Percentiles rank a stretch among this genome's conserved stretches.
phyloP scores from a whole-genome alignment of 1,284 basidiomycete genomes.

The Pseudozyma sp. region DNA sequence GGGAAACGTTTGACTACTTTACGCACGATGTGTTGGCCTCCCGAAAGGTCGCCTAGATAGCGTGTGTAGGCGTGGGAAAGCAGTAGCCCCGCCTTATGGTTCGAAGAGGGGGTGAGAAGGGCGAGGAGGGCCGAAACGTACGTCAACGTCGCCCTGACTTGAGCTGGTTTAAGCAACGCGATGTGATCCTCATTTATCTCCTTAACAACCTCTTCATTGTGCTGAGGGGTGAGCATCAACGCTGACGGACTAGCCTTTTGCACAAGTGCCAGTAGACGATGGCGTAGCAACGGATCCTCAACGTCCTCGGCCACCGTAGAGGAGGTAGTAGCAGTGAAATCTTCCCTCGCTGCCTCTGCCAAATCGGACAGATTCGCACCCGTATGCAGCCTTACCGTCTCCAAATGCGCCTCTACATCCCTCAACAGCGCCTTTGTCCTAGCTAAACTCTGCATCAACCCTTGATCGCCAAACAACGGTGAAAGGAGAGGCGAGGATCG shows the following conservation, averaged over 20 bases:
- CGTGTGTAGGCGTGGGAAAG: constrained; percentile 69
- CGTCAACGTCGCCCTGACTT: constrained; percentile 23
- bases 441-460: constrained; percentile 21
- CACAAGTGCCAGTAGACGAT: background rate
- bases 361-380: constrained; percentile 31
- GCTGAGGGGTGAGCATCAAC: background rate
- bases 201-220: too few species aligned
- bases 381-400: constrained; percentile 10
- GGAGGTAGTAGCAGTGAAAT: background rate
- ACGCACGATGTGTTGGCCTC: constrained; percentile 79
- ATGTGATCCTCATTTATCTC: constrained; percentile 32
- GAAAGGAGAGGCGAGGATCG: background rate
- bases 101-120: background rate
- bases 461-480: constrained; percentile 11
- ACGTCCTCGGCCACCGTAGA: constrained; percentile 1
- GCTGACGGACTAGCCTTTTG: background rate
- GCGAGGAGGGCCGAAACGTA: constrained; percentile 32
- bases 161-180: constrained; percentile 31
- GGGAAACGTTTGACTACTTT: constrained; percentile 73
- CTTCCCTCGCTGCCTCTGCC: constrained; percentile 15
- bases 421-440: constrained; percentile 13
- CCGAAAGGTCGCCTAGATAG: constrained; percentile 86
- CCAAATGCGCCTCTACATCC: constrained; percentile 38
- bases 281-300: background rate
- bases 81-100: background rate